These are phyloP conservation scores for Francoa sonchifolia DNA, from an alignment of 441 rosid species.

Conservation along the genomic window DNA sequence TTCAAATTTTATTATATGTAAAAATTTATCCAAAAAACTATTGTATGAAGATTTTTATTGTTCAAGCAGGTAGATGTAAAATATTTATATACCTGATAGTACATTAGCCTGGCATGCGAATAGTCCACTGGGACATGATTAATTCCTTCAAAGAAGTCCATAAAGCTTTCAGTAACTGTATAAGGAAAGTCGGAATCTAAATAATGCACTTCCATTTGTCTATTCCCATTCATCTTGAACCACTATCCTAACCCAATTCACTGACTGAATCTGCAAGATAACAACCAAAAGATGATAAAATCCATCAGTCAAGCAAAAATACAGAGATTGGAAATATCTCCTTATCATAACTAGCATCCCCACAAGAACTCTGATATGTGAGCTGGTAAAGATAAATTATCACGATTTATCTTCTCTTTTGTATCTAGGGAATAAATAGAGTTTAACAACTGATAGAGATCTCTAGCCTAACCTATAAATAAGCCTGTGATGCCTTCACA, in stretches of 20 bases:
- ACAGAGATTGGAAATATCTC: too few relatives aligned
- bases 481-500: too few relatives aligned
- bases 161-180: conserved; percentile 30
- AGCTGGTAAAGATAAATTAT: too few relatives aligned
- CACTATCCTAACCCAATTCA: background rate
- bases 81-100: conserved; percentile 45
- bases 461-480: too few relatives aligned
- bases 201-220: conserved; percentile 38
- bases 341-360: too few relatives aligned
- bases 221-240: conserved; percentile 33
- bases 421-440: too few relatives aligned
- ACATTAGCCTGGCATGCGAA: conserved; percentile 25
- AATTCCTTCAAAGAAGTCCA: conserved; percentile 38
- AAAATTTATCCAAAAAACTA: background rate
- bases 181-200: conserved; percentile 41
- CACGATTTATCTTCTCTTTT: too few relatives aligned
- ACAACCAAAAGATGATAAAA: background rate
- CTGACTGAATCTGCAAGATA: background rate
- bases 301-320: too few relatives aligned
- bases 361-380: too few relatives aligned
- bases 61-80: conserved; percentile 1
- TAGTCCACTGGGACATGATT: conserved; percentile 27
- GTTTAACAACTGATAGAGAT: too few relatives aligned
- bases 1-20: background rate
- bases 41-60: background rate